A percentile compares a stretch with the other conserved stretches of the same genome.
Evolutionary conservation across 441 rosid genomes (phyloP).

Genomic region (Corymbia citriodora): DNA sequence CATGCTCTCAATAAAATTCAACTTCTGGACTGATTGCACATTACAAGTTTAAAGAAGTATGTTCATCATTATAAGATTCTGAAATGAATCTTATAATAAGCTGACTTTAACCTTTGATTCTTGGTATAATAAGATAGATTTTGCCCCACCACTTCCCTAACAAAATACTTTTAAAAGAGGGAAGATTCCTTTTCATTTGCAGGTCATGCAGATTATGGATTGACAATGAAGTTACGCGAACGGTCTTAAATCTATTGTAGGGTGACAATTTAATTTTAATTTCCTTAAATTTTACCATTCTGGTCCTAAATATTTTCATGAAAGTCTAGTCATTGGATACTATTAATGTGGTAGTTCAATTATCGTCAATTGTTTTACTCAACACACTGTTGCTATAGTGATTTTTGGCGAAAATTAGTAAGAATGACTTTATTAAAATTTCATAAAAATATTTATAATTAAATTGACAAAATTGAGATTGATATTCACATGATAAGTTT

Average conservation of each 20-base stretch:
- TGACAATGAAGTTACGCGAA: background rate
- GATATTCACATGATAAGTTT: background rate
- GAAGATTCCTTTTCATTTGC: background rate
- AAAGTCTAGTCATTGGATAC: fast-evolving
- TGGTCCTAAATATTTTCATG: fast-evolving
- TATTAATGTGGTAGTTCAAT: fast-evolving
- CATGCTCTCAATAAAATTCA: background rate
- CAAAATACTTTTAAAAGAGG: background rate
- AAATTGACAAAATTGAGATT: background rate
- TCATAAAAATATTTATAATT: fast-evolving
- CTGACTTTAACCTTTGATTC: background rate
- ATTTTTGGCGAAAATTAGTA: fast-evolving
- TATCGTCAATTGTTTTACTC: background rate
- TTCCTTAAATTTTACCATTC: background rate
- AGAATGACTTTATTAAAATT: fast-evolving
- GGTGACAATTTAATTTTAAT: background rate
- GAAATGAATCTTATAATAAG: background rate
- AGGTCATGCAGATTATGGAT: background rate
- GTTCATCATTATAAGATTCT: background rate
- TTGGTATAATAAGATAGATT: background rate
- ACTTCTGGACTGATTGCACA: background rate
- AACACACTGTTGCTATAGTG: fast-evolving
- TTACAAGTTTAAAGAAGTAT: background rate
- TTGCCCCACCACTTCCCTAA: background rate
- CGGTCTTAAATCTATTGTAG: background rate